A percentile compares a stretch with the other conserved stretches of the same genome.
Conservation (phyloP, 2,329 filamentous ascomycete species). For the Diplodia scrobiculata region DNA sequence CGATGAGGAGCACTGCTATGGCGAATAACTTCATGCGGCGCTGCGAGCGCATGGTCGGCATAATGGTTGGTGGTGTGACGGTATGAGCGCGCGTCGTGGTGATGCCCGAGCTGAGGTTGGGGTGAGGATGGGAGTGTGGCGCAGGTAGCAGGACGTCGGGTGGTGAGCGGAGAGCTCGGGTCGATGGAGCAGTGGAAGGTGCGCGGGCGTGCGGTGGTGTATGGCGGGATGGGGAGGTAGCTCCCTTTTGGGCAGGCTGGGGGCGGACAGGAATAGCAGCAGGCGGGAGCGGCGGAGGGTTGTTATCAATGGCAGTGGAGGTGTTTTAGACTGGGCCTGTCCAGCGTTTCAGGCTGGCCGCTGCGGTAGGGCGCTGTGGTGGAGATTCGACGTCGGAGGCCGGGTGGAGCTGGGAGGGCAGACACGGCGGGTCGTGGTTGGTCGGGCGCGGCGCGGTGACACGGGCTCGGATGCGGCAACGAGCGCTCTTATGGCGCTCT, state of each 20-base stretch:
- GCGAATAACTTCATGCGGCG: slow-evolving; percentile 69
- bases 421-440: neutral
- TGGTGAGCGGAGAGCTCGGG: neutral
- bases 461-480: neutral
- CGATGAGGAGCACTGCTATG: slow-evolving; percentile 63
- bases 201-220: too few species aligned
- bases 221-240: neutral
- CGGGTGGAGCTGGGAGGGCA: slow-evolving; percentile 6
- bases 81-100: neutral
- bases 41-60: slow-evolving; percentile 42
- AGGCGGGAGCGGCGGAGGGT: neutral
- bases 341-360: slow-evolving; percentile 15
- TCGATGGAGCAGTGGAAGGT: neutral
- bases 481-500: neutral
- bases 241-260: neutral
- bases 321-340: neutral
- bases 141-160: neutral
- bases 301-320: slow-evolving; percentile 16
- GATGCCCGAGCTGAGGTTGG: neutral
- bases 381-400: slow-evolving; percentile 1
- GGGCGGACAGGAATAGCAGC: slow-evolving; percentile 5
- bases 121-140: too few species aligned
- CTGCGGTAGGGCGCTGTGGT: slow-evolving; percentile 2
- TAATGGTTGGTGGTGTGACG: slow-evolving; percentile 8
- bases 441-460: neutral